Conservation (phyloP, 2,329 filamentous ascomycete species). For the Scedosporium dehoogii region DNA sequence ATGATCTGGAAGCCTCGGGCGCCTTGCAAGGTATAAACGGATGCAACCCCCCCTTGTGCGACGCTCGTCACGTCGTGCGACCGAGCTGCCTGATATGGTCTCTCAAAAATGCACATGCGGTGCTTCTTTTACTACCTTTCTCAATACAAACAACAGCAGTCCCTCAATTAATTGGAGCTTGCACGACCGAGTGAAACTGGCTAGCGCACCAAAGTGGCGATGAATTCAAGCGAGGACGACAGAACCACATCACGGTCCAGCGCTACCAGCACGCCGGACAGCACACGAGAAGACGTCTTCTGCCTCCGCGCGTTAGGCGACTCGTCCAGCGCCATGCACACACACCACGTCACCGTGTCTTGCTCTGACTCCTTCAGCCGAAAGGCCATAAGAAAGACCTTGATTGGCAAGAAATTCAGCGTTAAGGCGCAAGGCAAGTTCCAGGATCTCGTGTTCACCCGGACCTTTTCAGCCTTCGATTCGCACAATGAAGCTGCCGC, state of each 20-base stretch:
- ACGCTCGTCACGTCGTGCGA: background rate
- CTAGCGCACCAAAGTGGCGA: background rate
- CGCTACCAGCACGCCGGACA: background rate
- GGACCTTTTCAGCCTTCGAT: constrained; percentile 66
- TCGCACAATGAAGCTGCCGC: constrained; percentile 54
- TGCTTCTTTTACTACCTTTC: too few species aligned
- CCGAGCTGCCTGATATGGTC: too few species aligned
- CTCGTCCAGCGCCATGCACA: background rate
- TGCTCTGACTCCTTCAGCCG: background rate
- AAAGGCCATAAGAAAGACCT: background rate
- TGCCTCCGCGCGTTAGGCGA: background rate
- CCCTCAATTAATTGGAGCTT: too few species aligned
- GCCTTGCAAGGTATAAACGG: background rate
- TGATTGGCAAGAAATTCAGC: background rate
- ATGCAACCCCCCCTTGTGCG: background rate
- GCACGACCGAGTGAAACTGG: background rate
- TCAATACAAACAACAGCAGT: too few species aligned
- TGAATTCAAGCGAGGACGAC: background rate
- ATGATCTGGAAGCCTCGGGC: background rate
- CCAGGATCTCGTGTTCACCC: constrained; percentile 55
- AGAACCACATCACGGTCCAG: background rate
- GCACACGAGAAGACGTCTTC: background rate
- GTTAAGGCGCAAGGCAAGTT: constrained; percentile 19
- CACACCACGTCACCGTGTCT: background rate
- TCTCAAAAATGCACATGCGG: too few species aligned